A percentile compares a stretch with the other conserved stretches of the same genome.
Evolutionary conservation across 306 rosid genomes (phyloP).

Genomic region (Vigna mungo): DNA sequence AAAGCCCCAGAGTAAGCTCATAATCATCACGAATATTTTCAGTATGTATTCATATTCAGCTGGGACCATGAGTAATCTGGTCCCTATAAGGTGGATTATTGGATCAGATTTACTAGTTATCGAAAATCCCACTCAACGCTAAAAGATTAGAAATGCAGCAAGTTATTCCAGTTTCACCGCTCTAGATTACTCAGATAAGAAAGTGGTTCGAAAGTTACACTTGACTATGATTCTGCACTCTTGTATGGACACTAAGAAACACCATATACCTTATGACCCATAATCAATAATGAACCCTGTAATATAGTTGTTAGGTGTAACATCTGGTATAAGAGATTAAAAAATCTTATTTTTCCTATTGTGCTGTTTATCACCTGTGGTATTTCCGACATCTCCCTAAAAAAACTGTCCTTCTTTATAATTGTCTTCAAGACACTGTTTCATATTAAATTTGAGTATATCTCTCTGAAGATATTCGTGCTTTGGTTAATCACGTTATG

Average conservation of each 20-base stretch:
- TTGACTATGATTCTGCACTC: background rate
- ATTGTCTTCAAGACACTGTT: background rate
- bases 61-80: constrained; percentile 37
- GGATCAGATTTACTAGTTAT: background rate
- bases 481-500: background rate
- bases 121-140: constrained; percentile 19
- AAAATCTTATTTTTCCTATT: constrained; percentile 13
- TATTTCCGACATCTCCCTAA: background rate
- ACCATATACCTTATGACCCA: background rate
- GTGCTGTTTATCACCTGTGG: constrained; percentile 35
- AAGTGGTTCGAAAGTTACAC: constrained; percentile 31
- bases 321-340: background rate
- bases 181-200: background rate
- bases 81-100: constrained; percentile 41
- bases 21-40: background rate
- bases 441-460: background rate
- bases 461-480: background rate
- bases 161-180: no score
- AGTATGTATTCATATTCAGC: background rate
- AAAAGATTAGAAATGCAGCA: constrained; percentile 6
- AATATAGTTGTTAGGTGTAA: background rate
- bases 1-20: background rate
- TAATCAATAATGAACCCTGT: background rate
- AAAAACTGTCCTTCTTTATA: background rate
- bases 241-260: constrained; percentile 5